Percentiles rank a stretch among this genome's conserved stretches.
phyloP scores from a whole-genome alignment of 495 filamentous ascomycete genomes.

The Talaromyces wortmannii region DNA sequence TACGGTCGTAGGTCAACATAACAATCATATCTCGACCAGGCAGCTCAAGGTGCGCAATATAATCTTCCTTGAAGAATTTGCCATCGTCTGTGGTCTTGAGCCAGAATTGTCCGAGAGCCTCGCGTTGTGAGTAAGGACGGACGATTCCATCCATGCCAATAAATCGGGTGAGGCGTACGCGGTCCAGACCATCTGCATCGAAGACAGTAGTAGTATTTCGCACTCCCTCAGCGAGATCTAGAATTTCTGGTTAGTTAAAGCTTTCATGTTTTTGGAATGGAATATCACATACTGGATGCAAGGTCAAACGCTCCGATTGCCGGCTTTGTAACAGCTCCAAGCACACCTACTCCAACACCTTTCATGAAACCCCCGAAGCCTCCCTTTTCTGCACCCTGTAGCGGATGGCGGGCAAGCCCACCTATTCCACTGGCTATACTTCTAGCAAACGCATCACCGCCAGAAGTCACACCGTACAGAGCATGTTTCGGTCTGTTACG shows the following conservation, averaged over 20 bases:
- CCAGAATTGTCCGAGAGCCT: conserved; percentile 97
- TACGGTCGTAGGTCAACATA: conserved; percentile 87
- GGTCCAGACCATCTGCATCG: conserved; percentile 87
- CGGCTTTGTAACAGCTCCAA: conserved; percentile 90
- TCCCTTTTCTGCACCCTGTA: conserved; percentile 95
- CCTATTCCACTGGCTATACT: conserved; percentile 91
- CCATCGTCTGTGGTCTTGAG: conserved; percentile 96
- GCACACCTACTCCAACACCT: conserved; percentile 89
- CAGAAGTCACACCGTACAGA: conserved; percentile 90
- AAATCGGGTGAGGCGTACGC: conserved; percentile 85
- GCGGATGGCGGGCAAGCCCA: conserved; percentile 83
- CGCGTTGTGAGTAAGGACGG: conserved; percentile 89
- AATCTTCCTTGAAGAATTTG: conserved; percentile 94
- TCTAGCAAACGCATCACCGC: conserved; percentile 88
- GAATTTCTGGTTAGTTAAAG: conserved; percentile 13
- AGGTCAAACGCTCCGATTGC: conserved; percentile 96
- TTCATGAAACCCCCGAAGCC: conserved; percentile 92
- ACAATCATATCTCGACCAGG: conserved; percentile 86
- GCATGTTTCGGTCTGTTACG: conserved; percentile 95
- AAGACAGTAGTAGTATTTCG: conserved; percentile 99
- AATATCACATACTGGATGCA: conserved; percentile 58
- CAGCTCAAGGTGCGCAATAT: conserved; percentile 93
- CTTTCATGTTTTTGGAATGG: neutral
- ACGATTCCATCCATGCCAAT: conserved; percentile 90
- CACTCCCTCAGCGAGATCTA: conserved; percentile 86